Evolutionary conservation across 2,329 filamentous ascomycete genomes (phyloP), one percentile per base, ranked within the genome.

Genomic region (Diaporthe ilicicola): DNA sequence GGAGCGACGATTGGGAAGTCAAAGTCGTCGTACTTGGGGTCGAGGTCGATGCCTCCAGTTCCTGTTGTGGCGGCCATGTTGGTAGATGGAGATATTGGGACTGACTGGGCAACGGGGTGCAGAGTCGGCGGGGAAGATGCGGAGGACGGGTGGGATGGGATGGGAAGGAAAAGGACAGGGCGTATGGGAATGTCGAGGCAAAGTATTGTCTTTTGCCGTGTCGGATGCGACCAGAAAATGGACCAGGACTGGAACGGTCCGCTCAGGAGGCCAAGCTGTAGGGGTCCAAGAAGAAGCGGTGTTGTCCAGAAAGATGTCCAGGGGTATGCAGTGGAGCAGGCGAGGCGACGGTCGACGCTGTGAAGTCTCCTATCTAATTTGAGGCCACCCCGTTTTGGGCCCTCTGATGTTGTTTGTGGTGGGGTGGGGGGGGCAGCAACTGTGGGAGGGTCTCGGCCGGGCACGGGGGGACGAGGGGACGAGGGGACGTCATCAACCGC

Each of bases 21-120:
- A 84, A 96, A 98, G 86, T 97, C 82, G 85, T 98, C 96, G 87
- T 98, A 97, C 85, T 97, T 98, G 81, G 93, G 88, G 83, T 97
- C 91, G 77, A 94, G 80, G 81, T 89, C 84, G 84, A 90, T 85
- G 78, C 79, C 81, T 78, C 68, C 68, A 29, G 72, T 69, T 73
- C 75, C 64, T 65, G 72, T 73, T 48, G 73, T 64, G 61, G 74
- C 74, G 53, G 78, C 76, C 75, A 77, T 79, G 55, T 62, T 67
- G 72, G 61, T 29, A 68, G 59, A 70, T 24, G 19, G 59, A 48
- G 42, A 27, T 42, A 42, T 44, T 42, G 42, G 29, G 51, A 64
- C 50, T 59, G 59, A 68, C 72, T 73, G 29, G 27, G 51, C 42
- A 32, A 53, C 17, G 24, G 55, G 34, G 9, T 44, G 50, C 29